A percentile compares a stretch with the other conserved stretches of the same genome.
Evolutionary conservation across 257 asterid genomes (phyloP).

Genomic region (Nicotiana noctiflora): DNA sequence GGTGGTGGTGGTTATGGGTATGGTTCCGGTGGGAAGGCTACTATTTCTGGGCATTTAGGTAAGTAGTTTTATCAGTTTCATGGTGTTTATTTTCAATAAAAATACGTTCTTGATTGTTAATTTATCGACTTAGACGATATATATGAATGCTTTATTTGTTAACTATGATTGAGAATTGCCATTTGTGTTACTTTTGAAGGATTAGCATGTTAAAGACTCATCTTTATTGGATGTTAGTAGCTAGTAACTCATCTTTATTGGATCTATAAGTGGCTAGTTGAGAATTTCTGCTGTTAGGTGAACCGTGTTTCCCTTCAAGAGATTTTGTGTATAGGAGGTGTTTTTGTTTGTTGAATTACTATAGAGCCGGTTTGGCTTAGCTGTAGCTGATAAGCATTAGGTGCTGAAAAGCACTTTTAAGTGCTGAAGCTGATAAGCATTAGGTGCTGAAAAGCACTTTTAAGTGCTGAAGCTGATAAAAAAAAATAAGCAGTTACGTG

Average conservation of each 20-base stretch:
- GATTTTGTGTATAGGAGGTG: background rate
- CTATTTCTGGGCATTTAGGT: slow-evolving; percentile 56
- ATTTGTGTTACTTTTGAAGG: background rate
- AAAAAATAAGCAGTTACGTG: no score
- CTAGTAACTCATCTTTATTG: background rate
- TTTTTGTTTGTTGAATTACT: background rate
- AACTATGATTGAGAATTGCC: background rate
- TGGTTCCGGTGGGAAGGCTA: slow-evolving; percentile 56
- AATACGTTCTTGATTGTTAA: background rate
- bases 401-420: no score
- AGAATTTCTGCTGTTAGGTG: background rate
- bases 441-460: no score
- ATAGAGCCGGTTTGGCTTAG: no score
- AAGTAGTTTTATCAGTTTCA: slow-evolving; percentile 17
- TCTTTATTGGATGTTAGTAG: background rate
- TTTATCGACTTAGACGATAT: background rate
- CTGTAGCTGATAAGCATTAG: no score
- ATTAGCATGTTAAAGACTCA: background rate
- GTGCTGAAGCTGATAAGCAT: no score
- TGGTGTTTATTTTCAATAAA: background rate
- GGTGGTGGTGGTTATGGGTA: slow-evolving; percentile 55
- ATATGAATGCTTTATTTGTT: no score
- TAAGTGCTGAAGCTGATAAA: no score
- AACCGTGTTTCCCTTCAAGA: background rate
- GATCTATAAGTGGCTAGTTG: background rate